These are phyloP conservation scores for Euphorbia celastroides DNA, from an alignment of 441 rosid genomes.

Conservation along the genomic window DNA sequence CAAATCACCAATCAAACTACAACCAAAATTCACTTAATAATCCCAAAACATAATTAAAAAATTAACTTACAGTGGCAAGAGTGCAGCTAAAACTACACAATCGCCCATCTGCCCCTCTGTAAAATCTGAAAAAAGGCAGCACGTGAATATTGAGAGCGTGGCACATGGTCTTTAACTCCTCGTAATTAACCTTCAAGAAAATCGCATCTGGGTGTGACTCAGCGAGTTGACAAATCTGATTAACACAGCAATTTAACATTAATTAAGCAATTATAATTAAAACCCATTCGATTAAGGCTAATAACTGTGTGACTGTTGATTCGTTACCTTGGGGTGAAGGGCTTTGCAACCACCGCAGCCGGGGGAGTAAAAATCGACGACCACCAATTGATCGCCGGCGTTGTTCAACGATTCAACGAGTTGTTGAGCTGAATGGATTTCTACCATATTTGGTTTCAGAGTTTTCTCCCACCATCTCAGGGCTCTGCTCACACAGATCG, in stretches of 20 bases:
- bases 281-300: background rate
- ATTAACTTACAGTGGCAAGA: slow-evolving; percentile 43
- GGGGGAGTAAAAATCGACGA: slow-evolving; percentile 69
- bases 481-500: too few relatives aligned
- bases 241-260: background rate
- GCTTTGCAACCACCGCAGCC: slow-evolving; percentile 81
- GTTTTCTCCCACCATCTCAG: slow-evolving; percentile 82
- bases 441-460: slow-evolving; percentile 49
- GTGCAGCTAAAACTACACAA: slow-evolving; percentile 67
- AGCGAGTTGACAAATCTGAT: slow-evolving; percentile 70
- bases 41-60: too few relatives aligned
- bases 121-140: slow-evolving; percentile 74
- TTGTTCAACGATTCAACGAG: slow-evolving; percentile 44
- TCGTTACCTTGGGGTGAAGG: slow-evolving; percentile 82
- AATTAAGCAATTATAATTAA: background rate
- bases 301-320: too few relatives aligned
- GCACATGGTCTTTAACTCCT: slow-evolving; percentile 56
- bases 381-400: slow-evolving; percentile 57
- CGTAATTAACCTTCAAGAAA: slow-evolving; percentile 65
- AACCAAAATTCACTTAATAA: too few relatives aligned
- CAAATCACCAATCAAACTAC: too few relatives aligned
- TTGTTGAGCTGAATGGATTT: slow-evolving; percentile 52
- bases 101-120: slow-evolving; percentile 59
- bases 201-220: slow-evolving; percentile 49
- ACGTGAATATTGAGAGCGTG: slow-evolving; percentile 52